Conservation (phyloP, 495 filamentous ascomycete species). For the Neurospora cerealis region DNA sequence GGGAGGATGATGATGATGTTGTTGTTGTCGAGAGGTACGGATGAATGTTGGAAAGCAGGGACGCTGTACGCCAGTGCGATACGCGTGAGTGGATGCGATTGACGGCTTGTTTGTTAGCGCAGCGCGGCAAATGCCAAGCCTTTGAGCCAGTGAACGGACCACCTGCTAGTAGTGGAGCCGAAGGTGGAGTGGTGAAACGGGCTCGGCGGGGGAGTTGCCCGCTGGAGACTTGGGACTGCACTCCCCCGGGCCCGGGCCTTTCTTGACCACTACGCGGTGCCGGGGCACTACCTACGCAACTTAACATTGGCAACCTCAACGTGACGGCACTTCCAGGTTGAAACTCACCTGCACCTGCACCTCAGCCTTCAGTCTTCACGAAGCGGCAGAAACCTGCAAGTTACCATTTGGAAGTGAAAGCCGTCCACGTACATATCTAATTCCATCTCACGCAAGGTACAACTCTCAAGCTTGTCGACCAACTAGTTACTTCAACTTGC, state of each 20-base stretch:
- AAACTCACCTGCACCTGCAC: neutral
- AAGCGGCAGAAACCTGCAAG: neutral
- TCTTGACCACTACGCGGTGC: neutral
- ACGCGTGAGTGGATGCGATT: neutral
- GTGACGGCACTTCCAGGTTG: neutral
- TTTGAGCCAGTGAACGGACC: neutral
- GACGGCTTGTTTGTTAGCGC: neutral
- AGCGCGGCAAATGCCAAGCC: neutral
- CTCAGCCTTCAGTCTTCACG: neutral
- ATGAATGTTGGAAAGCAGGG: neutral
- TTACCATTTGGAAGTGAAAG: neutral
- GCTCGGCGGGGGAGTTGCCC: neutral
- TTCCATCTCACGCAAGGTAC: neutral
- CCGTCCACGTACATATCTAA: neutral
- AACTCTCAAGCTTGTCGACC: neutral
- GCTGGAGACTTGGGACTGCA: neutral
- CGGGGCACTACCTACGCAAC: neutral
- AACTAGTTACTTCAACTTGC: neutral
- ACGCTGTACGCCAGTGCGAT: neutral
- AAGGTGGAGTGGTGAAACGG: neutral
- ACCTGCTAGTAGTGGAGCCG: neutral
- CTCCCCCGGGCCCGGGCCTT: neutral
- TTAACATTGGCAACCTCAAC: neutral
- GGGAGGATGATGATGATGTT: neutral
- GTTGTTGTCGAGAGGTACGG: neutral